Evolutionary conservation across 2,329 filamentous ascomycete species (phyloP), one percentile per base, ranked within the genome.

Genomic region (Fusarium veterinarium): DNA sequence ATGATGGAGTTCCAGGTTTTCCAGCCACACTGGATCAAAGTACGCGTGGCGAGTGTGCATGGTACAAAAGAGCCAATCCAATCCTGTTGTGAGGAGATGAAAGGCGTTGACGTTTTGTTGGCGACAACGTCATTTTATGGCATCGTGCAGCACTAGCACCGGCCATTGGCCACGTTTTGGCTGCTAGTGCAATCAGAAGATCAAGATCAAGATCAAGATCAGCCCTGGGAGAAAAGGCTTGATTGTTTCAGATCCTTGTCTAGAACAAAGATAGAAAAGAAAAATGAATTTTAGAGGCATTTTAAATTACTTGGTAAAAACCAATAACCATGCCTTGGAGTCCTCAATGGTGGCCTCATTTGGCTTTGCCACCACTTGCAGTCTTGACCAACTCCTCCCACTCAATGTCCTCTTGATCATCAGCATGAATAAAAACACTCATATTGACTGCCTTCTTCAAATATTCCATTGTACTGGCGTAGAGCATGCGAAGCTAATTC

Each of bases 391-490:
- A n/a, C 16, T 49, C 53, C 3, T 41, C 56, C 67, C 64, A 72
- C 10, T 72, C 64, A n/a, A 75, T 51, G 1, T 73, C 72, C 5
- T 69, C 70, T 2, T 49, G 49, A 20, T 48, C 44, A 31, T 66
- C 73, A 7, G 72, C 73, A 25, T 75, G 72, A 6, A 73, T 69
- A 12, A 68, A 75, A 13, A 55, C 30, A 1, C 70, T 60, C 11
- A 75, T 42, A 5, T 73, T 73, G 6, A 75, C 35, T 19, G 70
- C 62, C 8, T 40, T 73, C 23, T 73, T 75, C n/a, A 75, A 14
- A n/a, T 72, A 48, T n/a, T 75, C 72, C 58, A 68, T 69, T 2
- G 72, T 75, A 20, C 64, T 75, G 16, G 73, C 72, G n/a, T 75
- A 72, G 11, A 75, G 46, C 72, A 71, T 75, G 13, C 73, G 73